These are phyloP conservation scores for Coccomyxa sp. DNA, from an alignment of 139 green algal species.

Conservation along the genomic window DNA sequence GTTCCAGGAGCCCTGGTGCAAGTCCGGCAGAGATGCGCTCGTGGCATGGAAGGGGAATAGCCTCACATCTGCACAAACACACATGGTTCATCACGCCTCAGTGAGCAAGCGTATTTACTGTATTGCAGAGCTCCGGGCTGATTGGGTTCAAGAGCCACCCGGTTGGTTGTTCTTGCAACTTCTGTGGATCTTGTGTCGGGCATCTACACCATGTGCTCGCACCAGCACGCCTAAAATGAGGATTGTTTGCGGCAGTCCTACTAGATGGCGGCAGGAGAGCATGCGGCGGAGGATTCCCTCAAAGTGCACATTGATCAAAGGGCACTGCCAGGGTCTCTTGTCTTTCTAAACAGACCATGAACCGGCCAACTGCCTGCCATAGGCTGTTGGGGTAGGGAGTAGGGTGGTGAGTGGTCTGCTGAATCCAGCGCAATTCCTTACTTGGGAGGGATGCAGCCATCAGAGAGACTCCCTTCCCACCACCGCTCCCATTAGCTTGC, in stretches of 20 bases:
- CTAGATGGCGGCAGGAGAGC: neutral
- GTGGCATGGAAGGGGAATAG: slow-evolving; percentile 11
- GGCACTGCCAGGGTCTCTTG: neutral
- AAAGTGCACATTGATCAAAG: neutral
- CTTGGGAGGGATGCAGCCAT: slow-evolving; percentile 2
- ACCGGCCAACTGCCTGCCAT: too few species aligned
- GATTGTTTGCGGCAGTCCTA: neutral
- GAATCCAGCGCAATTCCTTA: neutral
- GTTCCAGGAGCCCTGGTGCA: slow-evolving; percentile 2
- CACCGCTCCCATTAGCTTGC: neutral
- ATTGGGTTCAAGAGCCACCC: too few species aligned
- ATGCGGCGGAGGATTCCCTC: neutral
- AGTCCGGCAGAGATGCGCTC: slow-evolving; percentile 5
- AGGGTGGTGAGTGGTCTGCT: too few species aligned
- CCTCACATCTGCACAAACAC: slow-evolving; percentile 3
- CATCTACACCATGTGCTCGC: neutral
- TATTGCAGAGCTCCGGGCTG: too few species aligned
- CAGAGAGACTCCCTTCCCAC: neutral
- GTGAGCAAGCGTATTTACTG: too few species aligned
- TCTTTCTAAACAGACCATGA: too few species aligned
- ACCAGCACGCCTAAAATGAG: neutral
- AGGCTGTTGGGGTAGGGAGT: too few species aligned
- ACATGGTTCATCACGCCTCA: neutral
- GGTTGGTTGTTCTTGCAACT: too few species aligned
- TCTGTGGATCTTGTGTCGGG: too few species aligned